Evolutionary conservation across 768 basidiomycete genomes (phyloP), one percentile per base, ranked within the genome.

Genomic region (Leccinum variicolor): DNA sequence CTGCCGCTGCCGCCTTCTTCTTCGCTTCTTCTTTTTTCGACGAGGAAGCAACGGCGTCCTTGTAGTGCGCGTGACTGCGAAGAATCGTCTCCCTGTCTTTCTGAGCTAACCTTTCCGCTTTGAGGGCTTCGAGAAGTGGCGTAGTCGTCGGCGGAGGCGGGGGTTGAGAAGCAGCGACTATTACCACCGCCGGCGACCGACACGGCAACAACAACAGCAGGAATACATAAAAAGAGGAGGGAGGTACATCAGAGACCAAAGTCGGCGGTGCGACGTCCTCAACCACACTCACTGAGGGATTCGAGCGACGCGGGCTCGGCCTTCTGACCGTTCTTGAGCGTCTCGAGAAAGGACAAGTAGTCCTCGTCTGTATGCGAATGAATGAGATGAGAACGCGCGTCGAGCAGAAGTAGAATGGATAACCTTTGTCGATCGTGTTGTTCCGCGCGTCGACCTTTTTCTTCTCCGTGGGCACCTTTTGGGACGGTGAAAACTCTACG

Each of bases 401-500:
- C 10, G n/a, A 14, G 6, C 4, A 10, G 6, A 23, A 4, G 45
- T 13, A n/a, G 9, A 3, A 19, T 21, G 8, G 3, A 23, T n/a
- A 5, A 54, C 59, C 67, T 75, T 90, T 85, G 63, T 95, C 93
- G 54, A 99, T 96, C 0, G 94, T 96, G 0, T 84, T 92, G 63
- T 86, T 87, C 23, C 93, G 79, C 34, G 81, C 81, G 65, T 99
- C 96, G 0, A 71, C 69, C 74, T 96, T 98, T 71, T 85, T 86
- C 72, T 89, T 85, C 59, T 81, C 79, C 0, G 81, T 67, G 0
- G 94, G 92, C 11, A 89, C 73, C 68, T 94, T 97, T 71, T 94
- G 94, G 61, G 89, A 92, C 5, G 94, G 93, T 0, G 97, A 90
- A 66, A 90, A 98, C 73, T 99, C 96, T 7, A 99, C 94, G 4